phyloP scores from a whole-genome alignment of 768 basidiomycete genomes.

The Tylopilus plumbeoviolaceoides region DNA sequence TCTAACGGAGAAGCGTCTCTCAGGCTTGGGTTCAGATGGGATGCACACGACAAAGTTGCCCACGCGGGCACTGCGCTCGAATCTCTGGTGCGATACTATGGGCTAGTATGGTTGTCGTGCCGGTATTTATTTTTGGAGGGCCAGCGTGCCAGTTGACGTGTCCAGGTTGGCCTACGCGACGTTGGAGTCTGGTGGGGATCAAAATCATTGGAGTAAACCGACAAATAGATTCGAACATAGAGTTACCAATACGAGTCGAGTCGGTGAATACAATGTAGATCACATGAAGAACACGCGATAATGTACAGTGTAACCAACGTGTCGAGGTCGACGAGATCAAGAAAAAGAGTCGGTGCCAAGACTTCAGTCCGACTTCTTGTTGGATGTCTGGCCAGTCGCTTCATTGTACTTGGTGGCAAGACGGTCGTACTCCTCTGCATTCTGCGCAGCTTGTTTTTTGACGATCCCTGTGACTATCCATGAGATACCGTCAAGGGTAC shows the following conservation, averaged over 20 bases:
- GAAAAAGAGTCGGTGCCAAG: background rate
- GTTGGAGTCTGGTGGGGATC: too few species aligned
- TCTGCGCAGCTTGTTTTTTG: slow-evolving; percentile 78
- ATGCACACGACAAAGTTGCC: too few species aligned
- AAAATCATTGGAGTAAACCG: too few species aligned
- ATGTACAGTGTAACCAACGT: background rate
- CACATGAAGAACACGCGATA: background rate
- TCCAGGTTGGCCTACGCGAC: too few species aligned
- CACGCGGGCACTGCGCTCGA: too few species aligned
- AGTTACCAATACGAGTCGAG: background rate
- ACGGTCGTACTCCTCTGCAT: slow-evolving; percentile 77
- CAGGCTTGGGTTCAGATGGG: too few species aligned
- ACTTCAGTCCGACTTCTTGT: slow-evolving; percentile 63
- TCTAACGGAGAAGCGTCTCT: too few species aligned
- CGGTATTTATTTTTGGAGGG: too few species aligned
- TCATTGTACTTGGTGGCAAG: slow-evolving; percentile 76
- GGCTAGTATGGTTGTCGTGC: too few species aligned
- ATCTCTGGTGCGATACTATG: too few species aligned
- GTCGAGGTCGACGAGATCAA: background rate
- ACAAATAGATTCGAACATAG: background rate
- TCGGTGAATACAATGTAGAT: background rate
- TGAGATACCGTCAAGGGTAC: background rate
- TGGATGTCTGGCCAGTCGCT: slow-evolving; percentile 52
- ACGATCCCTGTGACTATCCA: slow-evolving; percentile 52
- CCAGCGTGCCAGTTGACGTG: too few species aligned